A percentile compares a stretch with the other conserved stretches of the same genome.
Conservation (phyloP, 164 flowering plant species). For the Taxillus chinensis region DNA sequence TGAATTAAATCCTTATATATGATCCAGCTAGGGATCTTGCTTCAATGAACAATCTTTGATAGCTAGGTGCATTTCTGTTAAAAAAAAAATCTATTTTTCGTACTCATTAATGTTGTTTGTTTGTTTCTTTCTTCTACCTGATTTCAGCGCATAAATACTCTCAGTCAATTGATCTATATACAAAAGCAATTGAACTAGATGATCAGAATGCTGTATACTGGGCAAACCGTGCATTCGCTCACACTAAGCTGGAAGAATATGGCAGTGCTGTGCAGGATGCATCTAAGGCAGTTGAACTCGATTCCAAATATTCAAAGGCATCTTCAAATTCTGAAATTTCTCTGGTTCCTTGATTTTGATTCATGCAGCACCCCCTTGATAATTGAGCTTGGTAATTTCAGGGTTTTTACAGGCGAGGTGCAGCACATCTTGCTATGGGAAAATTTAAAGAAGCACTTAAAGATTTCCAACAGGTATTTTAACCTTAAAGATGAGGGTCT, state of each 20-base stretch:
- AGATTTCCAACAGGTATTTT: constrained; percentile 87
- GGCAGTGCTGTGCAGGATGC: constrained; percentile 97
- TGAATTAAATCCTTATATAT: too few relatives aligned
- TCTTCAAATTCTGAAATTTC: constrained; percentile 2
- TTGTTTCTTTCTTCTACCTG: background rate
- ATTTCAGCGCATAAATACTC: constrained; percentile 65
- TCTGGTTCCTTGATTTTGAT: background rate
- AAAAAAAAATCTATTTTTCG: background rate
- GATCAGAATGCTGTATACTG: constrained; percentile 77
- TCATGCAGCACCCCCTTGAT: constrained; percentile 5
- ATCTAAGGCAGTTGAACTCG: constrained; percentile 79
- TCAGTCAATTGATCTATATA: constrained; percentile 77
- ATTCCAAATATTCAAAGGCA: constrained; percentile 88
- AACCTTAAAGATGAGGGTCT: background rate
- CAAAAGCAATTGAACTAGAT: constrained; percentile 72
- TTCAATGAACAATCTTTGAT: too few relatives aligned
- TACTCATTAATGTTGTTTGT: background rate
- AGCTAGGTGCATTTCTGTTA: background rate
- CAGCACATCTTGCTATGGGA: constrained; percentile 95
- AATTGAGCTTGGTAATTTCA: constrained; percentile 19
- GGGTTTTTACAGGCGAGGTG: constrained; percentile 97
- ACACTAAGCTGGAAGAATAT: constrained; percentile 89
- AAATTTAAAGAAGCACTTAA: constrained; percentile 95
- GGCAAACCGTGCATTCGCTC: constrained; percentile 96
- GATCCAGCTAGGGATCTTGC: too few relatives aligned